Evolutionary conservation across 2,329 filamentous ascomycete genomes (phyloP), one percentile per base, ranked within the genome.

Genomic region (Alternaria sp.): DNA sequence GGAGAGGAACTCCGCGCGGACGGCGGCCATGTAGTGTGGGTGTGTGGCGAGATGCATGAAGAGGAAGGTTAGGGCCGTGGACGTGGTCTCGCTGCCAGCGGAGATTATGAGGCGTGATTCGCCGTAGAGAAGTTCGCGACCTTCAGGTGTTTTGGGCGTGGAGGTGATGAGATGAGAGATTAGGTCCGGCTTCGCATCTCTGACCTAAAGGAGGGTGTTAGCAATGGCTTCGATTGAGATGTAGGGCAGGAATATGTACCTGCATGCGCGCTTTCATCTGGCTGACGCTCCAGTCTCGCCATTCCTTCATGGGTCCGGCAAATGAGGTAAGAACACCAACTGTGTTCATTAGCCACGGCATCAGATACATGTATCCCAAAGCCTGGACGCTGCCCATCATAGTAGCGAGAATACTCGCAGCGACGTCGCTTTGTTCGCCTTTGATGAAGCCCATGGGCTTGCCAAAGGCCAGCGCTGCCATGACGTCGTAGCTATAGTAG

Each of bases 21-120:
- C 41, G 4, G 58, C 64, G n/a, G 47, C 50, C 44, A 69, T 61
- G 47, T 71, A 69, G 4, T 63, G 21, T 2, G 67, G 68, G 55
- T 75, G 63, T 5, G 63, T 64, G 46, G 73, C 69, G 7, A 77
- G 72, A 3, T 74, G 70, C 56, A 74, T 69, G 73, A 88, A 80
- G 46, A 84, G 82, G 66, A 87, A 86, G 18, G 81, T 82, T 65
- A 88, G 79, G 11, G 86, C 81, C 53, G 85, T 83, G 51, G 81
- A 83, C 4, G 84, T 87, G 0, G 85, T 87, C 30, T 84, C 84
- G 18, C 71, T 74, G 14, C 75, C 74, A 2, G 75, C 74, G n/a
- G 67, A 70, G 43, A 78, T 72, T 41, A 77, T 74, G n/a, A 77
- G 66, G 23, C 75, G 72, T 3, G 74, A 75, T 50, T 77, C 75